Base-by-base conservation (phyloP, 2,329 filamentous ascomycete species). In the Phoma sp. region DNA sequence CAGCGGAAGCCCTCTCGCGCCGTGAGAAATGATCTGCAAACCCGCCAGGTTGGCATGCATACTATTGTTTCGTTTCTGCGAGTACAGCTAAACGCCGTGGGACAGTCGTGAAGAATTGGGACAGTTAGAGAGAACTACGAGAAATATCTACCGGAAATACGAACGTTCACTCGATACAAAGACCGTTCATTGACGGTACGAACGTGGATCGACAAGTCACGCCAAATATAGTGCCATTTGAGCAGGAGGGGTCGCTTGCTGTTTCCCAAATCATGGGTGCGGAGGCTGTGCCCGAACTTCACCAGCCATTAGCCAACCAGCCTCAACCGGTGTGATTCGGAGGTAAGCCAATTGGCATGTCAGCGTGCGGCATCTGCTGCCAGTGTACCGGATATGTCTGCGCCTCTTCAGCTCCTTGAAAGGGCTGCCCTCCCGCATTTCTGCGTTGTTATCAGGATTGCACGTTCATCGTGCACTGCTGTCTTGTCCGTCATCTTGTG, bases 231-330 rank as follows among this genome's bases (percentile, higher is more conserved):
- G 37, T 26, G 46, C 29, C 40, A 12, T 42, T 45, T 32, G 17
- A 48, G 49, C 40, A 42, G 20, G 57, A 50, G 47, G 49, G 42
- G 43, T 37, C 26, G 52, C 21, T 32, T 42, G 51, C 42, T 54
- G 42, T 46, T 60, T 42, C 47, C 30, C 37, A 42, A 15, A 42
- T 53, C 45, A 46, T 34, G 53, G 45, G 53, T 50, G 10, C 32
- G 47, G 57, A 62, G 65, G 64, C 66, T 66, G 61, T 65, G 65
- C 57, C 39, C 39, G 38, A 51, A 49, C 38, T 49, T 37, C 37
- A 39, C 53, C 36, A 59, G 47, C 36, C 46, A 40, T 45, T 50
- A 61, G 53, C 66, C 59, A 67, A 67, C 65, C 53, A 63, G 61
- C 62, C 60, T 58, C 46, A 54, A 47, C 42, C 56, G 34, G 23